Evolutionary conservation across 768 basidiomycete species (phyloP), one percentile per base, ranked within the genome.

Genomic region (Podaxis sp.): DNA sequence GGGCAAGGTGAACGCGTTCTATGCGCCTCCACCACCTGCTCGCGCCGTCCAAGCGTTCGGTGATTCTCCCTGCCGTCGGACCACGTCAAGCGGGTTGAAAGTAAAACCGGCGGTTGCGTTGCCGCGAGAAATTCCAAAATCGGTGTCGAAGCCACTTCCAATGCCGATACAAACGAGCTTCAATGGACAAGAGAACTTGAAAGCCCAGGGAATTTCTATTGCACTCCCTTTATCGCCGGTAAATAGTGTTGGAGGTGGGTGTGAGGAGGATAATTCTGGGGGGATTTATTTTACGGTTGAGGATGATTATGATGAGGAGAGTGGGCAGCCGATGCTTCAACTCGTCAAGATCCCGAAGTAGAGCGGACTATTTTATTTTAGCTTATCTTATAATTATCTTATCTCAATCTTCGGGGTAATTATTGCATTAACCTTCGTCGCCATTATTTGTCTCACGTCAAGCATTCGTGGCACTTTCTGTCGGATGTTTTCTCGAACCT

Each of bases 211-310:
- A 16, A 58, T 48, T 37, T 37, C 57, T 6, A 60, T 52, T 21
- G 51, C 42, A 9, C 23, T 61, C 23, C 59, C 59, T 10, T 36
- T 61, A n/a, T 61, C 59, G 1, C 59, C 59, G n/a, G 27, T 61
- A 21, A 54, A 44, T 4, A 55, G 52, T 32, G 23, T 48, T 5
- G 57, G 46, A 5, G 51, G 51, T 16, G 42, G 53, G 23, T 47
- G 44, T 37, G 52, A 55, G 13, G 59, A 50, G 32, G 59, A 55
- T 10, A 40, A 46, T 14, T 46, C 35, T 1, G 53, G 59, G 18
- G 53, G 47, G 14, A 54, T 61, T n/a, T 61, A 54, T n/a, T n/a
- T 61, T 28, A 61, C 59, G 11, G 59, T 61, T 36, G 59, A 61
- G 16, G 59, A 52, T 55, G 59, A 28, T 1, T 38, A 32, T 32